Evolutionary conservation across 768 basidiomycete species (phyloP).

Genomic region (Coprinopsis cinerea): DNA sequence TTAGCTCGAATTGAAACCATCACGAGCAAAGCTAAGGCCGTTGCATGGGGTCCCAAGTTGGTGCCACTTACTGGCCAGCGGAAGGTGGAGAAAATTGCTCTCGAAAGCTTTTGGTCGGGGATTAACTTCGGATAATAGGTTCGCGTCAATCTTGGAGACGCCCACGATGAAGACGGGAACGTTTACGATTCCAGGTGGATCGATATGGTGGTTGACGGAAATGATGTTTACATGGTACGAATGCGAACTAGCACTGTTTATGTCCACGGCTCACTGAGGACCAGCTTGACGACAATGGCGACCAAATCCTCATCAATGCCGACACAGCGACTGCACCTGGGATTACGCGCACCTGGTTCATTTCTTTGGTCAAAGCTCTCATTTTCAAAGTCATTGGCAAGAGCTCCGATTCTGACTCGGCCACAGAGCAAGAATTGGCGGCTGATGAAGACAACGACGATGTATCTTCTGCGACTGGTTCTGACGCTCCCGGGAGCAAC

Average conservation of each 20-base stretch:
- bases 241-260: conserved; percentile 1
- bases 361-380: conserved; percentile 37
- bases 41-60: conserved; percentile 82
- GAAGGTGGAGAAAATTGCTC: conserved; percentile 52
- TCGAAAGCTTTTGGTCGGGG: not conserved
- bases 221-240: conserved; percentile 69
- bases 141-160: conserved; percentile 61
- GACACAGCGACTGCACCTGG: conserved; percentile 54
- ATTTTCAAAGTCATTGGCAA: conserved; percentile 23
- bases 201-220: conserved; percentile 79
- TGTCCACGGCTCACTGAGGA: conserved; percentile 1
- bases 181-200: conserved; percentile 44
- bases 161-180: conserved; percentile 54
- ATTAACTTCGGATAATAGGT: conserved; percentile 39
- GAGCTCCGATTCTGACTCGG: conserved; percentile 15
- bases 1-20: conserved; percentile 60
- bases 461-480: conserved; percentile 35
- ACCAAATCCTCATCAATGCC: conserved; percentile 51
- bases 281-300: conserved; percentile 59
- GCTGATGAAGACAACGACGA: conserved; percentile 20
- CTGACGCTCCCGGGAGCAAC: conserved; percentile 40
- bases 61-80: conserved; percentile 55
- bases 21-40: conserved; percentile 52
- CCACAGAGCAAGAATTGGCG: conserved; percentile 1
- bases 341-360: conserved; percentile 65